Evolutionary conservation across 2,329 filamentous ascomycete genomes (phyloP), one percentile per base, ranked within the genome.

Genomic region (Didymella segeticola): DNA sequence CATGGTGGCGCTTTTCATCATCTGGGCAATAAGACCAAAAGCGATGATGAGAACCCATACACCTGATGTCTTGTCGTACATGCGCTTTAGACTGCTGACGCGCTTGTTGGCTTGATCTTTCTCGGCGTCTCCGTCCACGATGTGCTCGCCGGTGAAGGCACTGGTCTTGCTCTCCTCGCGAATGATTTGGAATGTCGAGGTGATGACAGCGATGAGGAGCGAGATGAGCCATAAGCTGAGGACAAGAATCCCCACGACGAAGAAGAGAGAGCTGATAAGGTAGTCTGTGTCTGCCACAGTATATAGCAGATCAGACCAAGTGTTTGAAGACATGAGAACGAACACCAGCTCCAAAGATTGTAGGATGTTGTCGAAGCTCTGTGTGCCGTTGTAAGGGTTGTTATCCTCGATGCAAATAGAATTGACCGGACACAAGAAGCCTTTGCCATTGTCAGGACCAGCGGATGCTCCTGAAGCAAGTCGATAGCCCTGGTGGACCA

Each of bases 271-370:
- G 4, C 92, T 87, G 14, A 90, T 84, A 6, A 96, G 83, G 67
- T 96, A 98, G 72, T 99, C 95, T 22, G 91, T 96, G 68, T 96
- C 87, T 47, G 90, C 92, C 4, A 93, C 92, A 65, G 91, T 90
- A 75, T 99, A 99, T 81, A 99, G 91, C 47, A 98, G 79, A 74
- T 98, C 91, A 1, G 91, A 89, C 75, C 96, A 99, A 0, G 95
- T 99, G 72, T 99, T 99, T 42, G 92, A 93, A 67, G 91, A 96
- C 91, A 99, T 99, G 70, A 99, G 89, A 45, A 99, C 91, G 70
- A 99, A 99, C 2, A 99, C 93, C 53, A 98, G 80, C 76, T 99
- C 92, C 46, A 98, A 78, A 0, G 93, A 97, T 60, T 98, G 88
- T 25, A 91, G 77, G 33, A 99, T 96, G 70, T 98, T 93, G 78